Evolutionary conservation across 768 basidiomycete species (phyloP).

Genomic region (Serendipita indica): DNA sequence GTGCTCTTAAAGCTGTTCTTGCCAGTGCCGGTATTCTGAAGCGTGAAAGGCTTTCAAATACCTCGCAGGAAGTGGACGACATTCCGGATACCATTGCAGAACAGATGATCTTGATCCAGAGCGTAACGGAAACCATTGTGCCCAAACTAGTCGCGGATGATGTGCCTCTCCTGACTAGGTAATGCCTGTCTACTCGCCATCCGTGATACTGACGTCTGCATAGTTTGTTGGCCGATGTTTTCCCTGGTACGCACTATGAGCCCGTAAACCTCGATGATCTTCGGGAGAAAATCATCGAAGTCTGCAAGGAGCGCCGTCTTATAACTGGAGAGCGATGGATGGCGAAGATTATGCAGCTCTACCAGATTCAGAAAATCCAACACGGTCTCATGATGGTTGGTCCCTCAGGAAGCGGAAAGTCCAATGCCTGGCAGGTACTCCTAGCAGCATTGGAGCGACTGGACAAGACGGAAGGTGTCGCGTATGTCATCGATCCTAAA

Average conservation of each 20-base stretch:
- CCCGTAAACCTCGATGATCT: slow-evolving; percentile 80
- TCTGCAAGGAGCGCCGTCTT: slow-evolving; percentile 77
- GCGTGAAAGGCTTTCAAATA: slow-evolving; percentile 58
- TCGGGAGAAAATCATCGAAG: slow-evolving; percentile 68
- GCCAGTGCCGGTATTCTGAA: slow-evolving; percentile 96
- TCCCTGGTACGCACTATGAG: slow-evolving; percentile 86
- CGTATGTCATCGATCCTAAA: slow-evolving; percentile 97
- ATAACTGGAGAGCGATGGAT: slow-evolving; percentile 81
- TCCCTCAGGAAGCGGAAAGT: slow-evolving; percentile 92
- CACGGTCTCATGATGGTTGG: slow-evolving; percentile 99
- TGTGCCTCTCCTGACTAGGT: slow-evolving; percentile 88
- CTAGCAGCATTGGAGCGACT: slow-evolving; percentile 79
- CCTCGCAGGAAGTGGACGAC: slow-evolving; percentile 24
- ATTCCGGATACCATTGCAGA: slow-evolving; percentile 68
- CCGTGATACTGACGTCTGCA: slow-evolving; percentile 9
- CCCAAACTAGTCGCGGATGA: slow-evolving; percentile 97
- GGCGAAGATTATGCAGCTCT: slow-evolving; percentile 89
- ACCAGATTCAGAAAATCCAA: slow-evolving; percentile 98
- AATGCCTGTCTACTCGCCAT: slow-evolving; percentile 16
- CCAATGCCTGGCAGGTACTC: slow-evolving; percentile 91
- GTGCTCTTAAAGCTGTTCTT: slow-evolving; percentile 91
- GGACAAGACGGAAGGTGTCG: slow-evolving; percentile 81
- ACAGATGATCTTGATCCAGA: slow-evolving; percentile 95
- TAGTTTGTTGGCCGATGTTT: slow-evolving; percentile 89
- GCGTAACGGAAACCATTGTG: slow-evolving; percentile 95